Conservation (phyloP, 148 eudicot genomes). For the Gaultheria prostrata region DNA sequence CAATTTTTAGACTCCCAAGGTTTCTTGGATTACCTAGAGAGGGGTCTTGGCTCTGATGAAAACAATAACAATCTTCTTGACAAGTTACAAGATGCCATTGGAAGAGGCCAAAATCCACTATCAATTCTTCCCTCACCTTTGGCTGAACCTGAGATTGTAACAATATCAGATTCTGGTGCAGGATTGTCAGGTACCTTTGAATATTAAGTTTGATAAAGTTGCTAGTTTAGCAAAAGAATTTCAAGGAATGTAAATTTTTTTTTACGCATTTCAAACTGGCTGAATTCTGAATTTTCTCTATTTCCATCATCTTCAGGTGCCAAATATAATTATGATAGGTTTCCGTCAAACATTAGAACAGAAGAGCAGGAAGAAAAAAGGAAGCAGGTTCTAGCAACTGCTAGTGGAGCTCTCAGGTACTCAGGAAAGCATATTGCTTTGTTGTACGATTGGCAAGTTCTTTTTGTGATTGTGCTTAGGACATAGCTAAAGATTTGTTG, state of each 20-base stretch:
- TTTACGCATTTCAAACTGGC: background rate
- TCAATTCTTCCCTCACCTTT: constrained; percentile 68
- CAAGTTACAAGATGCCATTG: constrained; percentile 97
- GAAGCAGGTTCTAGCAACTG: constrained; percentile 80
- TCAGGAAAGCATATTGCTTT: constrained; percentile 37
- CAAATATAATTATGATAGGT: constrained; percentile 72
- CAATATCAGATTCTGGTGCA: constrained; percentile 65
- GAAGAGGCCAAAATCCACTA: constrained; percentile 89
- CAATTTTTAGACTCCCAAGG: constrained; percentile 97
- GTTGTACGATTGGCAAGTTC: constrained; percentile 6
- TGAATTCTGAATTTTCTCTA: constrained; percentile 2
- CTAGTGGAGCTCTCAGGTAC: constrained; percentile 70
- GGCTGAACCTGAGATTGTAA: constrained; percentile 77
- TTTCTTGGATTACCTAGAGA: constrained; percentile 91
- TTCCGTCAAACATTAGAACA: constrained; percentile 76
- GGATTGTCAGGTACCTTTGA: constrained; percentile 51
- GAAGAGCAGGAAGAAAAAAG: constrained; percentile 96
- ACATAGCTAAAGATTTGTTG: constrained; percentile 6
- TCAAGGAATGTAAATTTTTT: background rate
- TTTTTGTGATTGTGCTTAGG: background rate
- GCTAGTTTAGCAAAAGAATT: constrained; percentile 3
- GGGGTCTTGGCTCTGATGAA: constrained; percentile 74
- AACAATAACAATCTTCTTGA: constrained; percentile 79
- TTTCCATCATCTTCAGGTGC: constrained; percentile 51
- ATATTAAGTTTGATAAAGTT: background rate